Conservation (phyloP, 139 green algal genomes). For the Chlamydomonas sp. region DNA sequence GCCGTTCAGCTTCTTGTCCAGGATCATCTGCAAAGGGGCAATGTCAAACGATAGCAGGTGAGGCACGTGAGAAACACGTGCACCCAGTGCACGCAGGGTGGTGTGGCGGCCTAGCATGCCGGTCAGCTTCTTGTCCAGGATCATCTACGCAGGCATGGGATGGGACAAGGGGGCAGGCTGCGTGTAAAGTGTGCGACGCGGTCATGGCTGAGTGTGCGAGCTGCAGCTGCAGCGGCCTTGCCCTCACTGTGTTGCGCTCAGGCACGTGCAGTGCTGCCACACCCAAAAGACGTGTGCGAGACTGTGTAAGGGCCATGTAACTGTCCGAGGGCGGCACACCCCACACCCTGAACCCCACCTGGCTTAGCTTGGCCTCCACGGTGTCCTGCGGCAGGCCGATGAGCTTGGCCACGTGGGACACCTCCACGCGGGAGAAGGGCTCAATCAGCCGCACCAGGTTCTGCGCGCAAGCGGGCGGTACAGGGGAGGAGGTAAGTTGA, state of each 20-base stretch:
- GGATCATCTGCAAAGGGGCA: constrained; percentile 90
- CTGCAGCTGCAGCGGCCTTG: no score
- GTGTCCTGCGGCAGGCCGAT: constrained; percentile 84
- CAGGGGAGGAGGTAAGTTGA: no score
- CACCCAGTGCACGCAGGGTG: no score
- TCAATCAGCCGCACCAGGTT: constrained; percentile 86
- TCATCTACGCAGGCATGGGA: no score
- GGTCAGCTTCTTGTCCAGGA: no score
- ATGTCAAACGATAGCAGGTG: not conserved
- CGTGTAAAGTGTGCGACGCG: no score
- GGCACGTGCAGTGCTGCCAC: no score
- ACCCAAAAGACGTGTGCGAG: not conserved
- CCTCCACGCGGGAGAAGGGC: constrained; percentile 94
- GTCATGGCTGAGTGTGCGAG: no score
- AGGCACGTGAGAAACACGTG: not conserved
- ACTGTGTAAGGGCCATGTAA: not conserved
- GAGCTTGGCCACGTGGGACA: constrained; percentile 90
- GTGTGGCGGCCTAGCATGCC: no score
- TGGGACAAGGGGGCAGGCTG: no score
- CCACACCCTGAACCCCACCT: constrained; percentile 53
- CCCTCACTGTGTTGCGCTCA: no score
- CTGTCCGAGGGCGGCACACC: not conserved
- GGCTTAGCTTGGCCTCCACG: constrained; percentile 94
- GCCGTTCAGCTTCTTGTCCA: constrained; percentile 96
- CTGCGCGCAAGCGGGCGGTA: not conserved